Base-by-base conservation (phyloP, 345 rosid species). In the Euphorbia lathyris region DNA sequence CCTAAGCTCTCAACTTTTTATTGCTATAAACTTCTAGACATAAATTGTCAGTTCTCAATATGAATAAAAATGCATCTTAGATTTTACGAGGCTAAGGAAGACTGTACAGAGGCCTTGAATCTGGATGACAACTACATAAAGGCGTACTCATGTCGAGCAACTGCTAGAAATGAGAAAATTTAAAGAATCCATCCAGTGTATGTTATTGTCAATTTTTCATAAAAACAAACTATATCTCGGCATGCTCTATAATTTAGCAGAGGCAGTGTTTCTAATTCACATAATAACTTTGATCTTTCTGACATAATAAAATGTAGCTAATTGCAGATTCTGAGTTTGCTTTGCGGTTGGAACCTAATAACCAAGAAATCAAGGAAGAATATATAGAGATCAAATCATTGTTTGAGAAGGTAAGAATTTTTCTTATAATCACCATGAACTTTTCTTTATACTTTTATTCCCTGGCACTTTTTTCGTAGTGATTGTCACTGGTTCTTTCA, bases 121-220 rank as follows among this genome's bases (percentile, higher is more conserved):
- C 78, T 90, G 7, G 99, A 95, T 82, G 97, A 95, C 67, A 92
- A 85, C 69, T 92, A 87, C 74, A 83, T 85, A 50, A 92, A 95
- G 82, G 97, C 97, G 13, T 92, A 91, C 68, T 90, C 97, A 71
- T 92, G 97, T 48, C 87, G 97, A 79, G 97, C 97, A 61, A 85
- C 92, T 9, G 93, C 97, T 40, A 90, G 96, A 72, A 90, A 85
- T 95, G 38, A 84, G 86, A 56, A 83, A 84, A 72, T 76, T 88
- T 70, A 92, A 88, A 80, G 92, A 84, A 77, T 90, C 97, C n/a
- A 51, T 88, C 11, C 93, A 91, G 80, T 97, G 97, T 88, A 71
- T 70, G 73, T 53, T 70, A 22, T 45, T 64, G n/a, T n/a, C n/a
- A n/a, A n/a, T n/a, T n/a, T n/a, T 57, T n/a, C 53, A 51, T 47